Conservation (phyloP, 2,329 filamentous ascomycete species). For the Fusarium sterilihyphosum region DNA sequence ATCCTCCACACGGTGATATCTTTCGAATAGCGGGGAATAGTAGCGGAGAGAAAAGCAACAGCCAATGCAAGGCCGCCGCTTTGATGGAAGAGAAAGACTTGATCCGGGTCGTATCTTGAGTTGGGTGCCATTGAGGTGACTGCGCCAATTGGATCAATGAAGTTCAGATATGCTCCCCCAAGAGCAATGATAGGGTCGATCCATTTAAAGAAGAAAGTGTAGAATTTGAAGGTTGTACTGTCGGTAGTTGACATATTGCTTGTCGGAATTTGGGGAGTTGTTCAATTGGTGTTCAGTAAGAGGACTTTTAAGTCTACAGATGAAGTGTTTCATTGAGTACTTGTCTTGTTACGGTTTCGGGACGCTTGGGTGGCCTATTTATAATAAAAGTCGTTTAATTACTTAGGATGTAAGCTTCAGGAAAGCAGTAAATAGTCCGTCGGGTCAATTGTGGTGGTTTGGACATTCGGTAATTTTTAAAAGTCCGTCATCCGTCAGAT, state of each 20-base stretch:
- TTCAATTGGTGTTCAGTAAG: background rate
- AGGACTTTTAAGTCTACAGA: background rate
- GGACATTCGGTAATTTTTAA: background rate
- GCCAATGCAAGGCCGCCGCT: background rate
- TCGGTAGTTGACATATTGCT: background rate
- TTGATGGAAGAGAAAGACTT: background rate
- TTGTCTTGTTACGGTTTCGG: background rate
- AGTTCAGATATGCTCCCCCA: background rate
- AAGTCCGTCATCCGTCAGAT: background rate
- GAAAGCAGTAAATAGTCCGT: background rate
- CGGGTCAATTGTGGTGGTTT: background rate
- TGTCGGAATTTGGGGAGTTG: no score
- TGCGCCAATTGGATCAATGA: background rate
- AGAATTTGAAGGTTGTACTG: background rate
- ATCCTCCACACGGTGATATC: background rate
- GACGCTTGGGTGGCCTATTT: background rate
- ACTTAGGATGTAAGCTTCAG: background rate
- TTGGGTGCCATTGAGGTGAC: background rate
- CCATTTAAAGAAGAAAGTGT: background rate
- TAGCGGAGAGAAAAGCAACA: background rate
- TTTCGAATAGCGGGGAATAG: background rate
- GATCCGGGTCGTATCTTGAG: background rate
- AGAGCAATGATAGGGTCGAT: background rate
- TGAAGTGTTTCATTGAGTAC: no score
- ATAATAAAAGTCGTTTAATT: rapidly evolving